These are phyloP conservation scores for Dimocarpus longan DNA, from an alignment of 345 rosid genomes.

Conservation along the genomic window DNA sequence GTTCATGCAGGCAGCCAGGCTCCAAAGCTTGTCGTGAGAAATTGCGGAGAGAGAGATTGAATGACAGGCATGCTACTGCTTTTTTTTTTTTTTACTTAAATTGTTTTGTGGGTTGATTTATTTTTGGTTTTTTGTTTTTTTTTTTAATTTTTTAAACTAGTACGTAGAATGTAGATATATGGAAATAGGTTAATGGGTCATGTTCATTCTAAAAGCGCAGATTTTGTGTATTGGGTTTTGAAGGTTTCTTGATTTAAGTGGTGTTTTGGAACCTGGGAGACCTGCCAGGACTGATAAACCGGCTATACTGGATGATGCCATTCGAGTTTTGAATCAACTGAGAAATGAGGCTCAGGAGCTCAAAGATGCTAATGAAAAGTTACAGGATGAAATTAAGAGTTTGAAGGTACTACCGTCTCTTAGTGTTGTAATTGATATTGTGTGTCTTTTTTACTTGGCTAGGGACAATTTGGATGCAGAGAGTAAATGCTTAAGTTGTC, in stretches of 20 bases:
- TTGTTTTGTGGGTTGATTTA: neutral
- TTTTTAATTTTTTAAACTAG: neutral
- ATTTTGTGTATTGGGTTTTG: constrained; percentile 14
- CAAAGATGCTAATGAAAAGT: constrained; percentile 75
- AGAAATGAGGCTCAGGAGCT: constrained; percentile 73
- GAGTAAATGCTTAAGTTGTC: neutral
- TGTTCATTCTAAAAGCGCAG: neutral
- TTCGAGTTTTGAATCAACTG: constrained; percentile 76
- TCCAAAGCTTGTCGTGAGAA: constrained; percentile 89
- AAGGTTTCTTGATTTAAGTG: constrained; percentile 83
- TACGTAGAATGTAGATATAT: neutral
- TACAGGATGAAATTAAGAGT: constrained; percentile 76
- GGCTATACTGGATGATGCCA: constrained; percentile 81
- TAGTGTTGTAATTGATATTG: neutral
- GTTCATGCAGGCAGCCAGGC: constrained; percentile 39
- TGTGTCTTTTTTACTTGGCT: neutral
- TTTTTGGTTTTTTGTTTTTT: neutral
- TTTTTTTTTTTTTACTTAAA: neutral
- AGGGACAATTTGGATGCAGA: neutral
- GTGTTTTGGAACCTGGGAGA: constrained; percentile 82
- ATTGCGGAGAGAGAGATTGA: constrained; percentile 82
- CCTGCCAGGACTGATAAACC: constrained; percentile 81
- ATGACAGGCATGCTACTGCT: constrained; percentile 58
- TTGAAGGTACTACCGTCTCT: constrained; percentile 55
- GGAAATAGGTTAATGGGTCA: neutral